Conservation (phyloP, 495 filamentous ascomycete species). For the Staphylotrichum tortipilum region DNA sequence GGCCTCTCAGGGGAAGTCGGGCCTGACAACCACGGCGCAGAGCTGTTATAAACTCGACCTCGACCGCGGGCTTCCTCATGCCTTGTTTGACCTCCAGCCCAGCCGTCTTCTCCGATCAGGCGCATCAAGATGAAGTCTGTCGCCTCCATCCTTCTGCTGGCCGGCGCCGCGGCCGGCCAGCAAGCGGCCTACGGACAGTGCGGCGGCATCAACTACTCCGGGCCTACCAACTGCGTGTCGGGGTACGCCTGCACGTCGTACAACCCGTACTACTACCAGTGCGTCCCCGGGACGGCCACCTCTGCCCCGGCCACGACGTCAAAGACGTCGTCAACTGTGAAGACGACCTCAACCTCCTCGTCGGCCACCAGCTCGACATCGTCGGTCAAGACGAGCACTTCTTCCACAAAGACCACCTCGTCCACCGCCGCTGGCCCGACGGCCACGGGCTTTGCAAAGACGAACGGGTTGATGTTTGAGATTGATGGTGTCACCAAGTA, state of each 20-base stretch:
- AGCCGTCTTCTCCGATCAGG: neutral
- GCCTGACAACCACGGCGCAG: neutral
- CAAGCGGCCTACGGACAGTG: neutral
- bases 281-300: neutral
- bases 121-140: neutral
- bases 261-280: neutral
- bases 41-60: neutral
- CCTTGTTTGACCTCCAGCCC: neutral
- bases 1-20: too few relatives aligned
- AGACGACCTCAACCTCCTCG: neutral
- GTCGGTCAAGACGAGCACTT: neutral
- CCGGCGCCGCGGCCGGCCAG: neutral
- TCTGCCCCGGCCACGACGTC: neutral
- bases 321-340: neutral
- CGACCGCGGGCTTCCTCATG: neutral
- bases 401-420: too few relatives aligned
- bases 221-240: neutral
- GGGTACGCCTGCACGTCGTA: neutral
- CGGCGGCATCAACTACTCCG: neutral
- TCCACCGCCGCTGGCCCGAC: neutral
- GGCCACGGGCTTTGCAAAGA: neutral
- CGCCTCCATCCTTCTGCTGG: neutral
- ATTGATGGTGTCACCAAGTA: constrained; percentile 54
- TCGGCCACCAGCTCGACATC: neutral
- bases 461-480: constrained; percentile 36